Percentiles rank a stretch among this genome's conserved stretches.
These are phyloP conservation scores for Kluyveromyces nonfermentans DNA, from an alignment of 805 yeast species.

Conservation along the genomic window DNA sequence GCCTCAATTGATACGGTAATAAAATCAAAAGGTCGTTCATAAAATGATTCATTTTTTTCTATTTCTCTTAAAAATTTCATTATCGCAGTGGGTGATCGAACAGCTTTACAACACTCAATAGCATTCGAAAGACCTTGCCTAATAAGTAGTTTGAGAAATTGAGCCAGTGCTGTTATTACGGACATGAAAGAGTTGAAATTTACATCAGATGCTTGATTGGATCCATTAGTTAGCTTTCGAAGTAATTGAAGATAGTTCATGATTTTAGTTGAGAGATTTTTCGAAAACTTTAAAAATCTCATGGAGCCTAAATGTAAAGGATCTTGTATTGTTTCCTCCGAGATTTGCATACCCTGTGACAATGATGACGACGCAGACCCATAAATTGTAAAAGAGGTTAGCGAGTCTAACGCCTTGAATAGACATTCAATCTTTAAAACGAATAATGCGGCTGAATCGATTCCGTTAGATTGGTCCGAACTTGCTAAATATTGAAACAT, in stretches of 20 bases:
- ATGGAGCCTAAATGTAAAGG: background rate
- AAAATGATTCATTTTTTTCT: constrained; percentile 35
- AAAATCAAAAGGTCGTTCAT: constrained; percentile 28
- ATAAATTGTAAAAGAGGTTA: constrained; percentile 18
- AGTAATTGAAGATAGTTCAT: constrained; percentile 82
- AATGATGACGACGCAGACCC: background rate
- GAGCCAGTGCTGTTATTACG: constrained; percentile 85
- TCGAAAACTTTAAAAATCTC: constrained; percentile 46
- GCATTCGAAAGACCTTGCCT: constrained; percentile 74
- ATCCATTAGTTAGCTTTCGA: constrained; percentile 44
- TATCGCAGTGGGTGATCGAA: constrained; percentile 50
- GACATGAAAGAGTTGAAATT: constrained; percentile 57
- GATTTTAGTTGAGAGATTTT: constrained; percentile 79
- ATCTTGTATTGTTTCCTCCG: background rate
- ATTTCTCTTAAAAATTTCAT: constrained; percentile 52
- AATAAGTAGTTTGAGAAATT: constrained; percentile 76
- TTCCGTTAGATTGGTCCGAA: constrained; percentile 59
- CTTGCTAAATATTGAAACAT: constrained; percentile 81
- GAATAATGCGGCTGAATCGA: constrained; percentile 59
- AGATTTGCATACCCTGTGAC: constrained; percentile 8
- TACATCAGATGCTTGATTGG: constrained; percentile 20
- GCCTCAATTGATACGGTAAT: constrained; percentile 47
- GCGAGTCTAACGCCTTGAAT: constrained; percentile 62
- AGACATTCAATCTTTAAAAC: constrained; percentile 67
- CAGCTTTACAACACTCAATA: constrained; percentile 50